Evolutionary conservation across 768 basidiomycete species (phyloP), one percentile per base, ranked within the genome.

Genomic region (Hygrocybe punicea): DNA sequence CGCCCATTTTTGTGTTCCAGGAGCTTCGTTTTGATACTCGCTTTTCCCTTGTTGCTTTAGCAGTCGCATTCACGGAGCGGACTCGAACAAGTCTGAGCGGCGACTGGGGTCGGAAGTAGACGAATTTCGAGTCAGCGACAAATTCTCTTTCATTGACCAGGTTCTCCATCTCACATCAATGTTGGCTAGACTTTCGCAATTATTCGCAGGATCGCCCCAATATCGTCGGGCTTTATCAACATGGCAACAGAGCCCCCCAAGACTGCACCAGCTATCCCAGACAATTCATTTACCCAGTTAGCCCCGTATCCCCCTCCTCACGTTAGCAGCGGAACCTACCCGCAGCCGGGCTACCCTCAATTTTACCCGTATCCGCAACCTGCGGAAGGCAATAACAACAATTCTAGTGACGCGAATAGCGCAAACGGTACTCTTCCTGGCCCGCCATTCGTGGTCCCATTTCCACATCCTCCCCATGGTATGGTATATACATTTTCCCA

Each of bases 401-500:
- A 59, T 47, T 69, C 76, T 45, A 58, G 65, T 6, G 75, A 76
- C 57, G 17, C 51, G 4, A 72, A 70, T 17, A 63, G 63, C 6
- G 74, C 69, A 50, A 69, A 67, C 50, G 71, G 69, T 17, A 63
- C 63, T 5, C 66, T 74, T 14, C 72, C 74, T 10, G 70, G 64
- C 33, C 69, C 70, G 10, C 62, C 60, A 0, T 79, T 75, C 61
- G 71, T 78, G 70, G 75, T 80, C 71, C 70, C 75, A 36, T 72
- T 70, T 16, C 69, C 73, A 1, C 71, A 73, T 4, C 67, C 67
- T 14, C 70, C 69, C 16, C 75, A 74, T 47, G 78, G 78, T 42
- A 71, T 81, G 61, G 69, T 82, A 4, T 80, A 78, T 53, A 73
- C 75, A 19, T 75, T 76, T 56, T 75, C 75, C 35, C 71, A 72